phyloP scores from a whole-genome alignment of 352 stramenopile genomes.

The Globisporangium irregulare region DNA sequence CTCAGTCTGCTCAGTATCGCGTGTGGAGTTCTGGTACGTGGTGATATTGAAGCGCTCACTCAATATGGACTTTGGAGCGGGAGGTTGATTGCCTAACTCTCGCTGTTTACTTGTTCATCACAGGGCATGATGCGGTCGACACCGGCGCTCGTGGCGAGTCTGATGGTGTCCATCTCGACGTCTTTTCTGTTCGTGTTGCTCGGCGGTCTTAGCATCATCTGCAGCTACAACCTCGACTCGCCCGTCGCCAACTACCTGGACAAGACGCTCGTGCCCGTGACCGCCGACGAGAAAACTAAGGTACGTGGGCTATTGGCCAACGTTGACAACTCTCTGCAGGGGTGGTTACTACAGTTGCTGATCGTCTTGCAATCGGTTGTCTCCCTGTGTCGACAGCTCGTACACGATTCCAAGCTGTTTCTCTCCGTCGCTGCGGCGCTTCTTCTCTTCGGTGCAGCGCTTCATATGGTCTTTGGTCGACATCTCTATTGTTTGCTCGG shows the following conservation, averaged over 20 bases:
- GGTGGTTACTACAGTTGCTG: not conserved
- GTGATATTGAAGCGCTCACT: not conserved
- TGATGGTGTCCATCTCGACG: conserved; percentile 49
- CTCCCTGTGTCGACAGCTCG: conserved; percentile 26
- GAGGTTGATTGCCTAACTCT: not conserved
- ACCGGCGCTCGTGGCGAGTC: conserved; percentile 42
- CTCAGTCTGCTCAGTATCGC: conserved; percentile 39
- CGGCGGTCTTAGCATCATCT: conserved; percentile 59
- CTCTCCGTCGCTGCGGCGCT: conserved; percentile 33
- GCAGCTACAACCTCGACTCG: conserved; percentile 34
- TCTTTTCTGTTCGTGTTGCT: conserved; percentile 49
- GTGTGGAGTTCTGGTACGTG: conserved; percentile 38
- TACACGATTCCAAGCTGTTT: conserved; percentile 35
- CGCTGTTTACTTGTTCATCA: not conserved
- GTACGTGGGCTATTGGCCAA: conserved; percentile 15
- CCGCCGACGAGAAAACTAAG: conserved; percentile 34
- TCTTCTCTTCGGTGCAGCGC: conserved; percentile 33
- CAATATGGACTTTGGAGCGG: not conserved
- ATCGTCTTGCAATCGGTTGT: not conserved
- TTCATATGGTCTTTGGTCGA: conserved; percentile 38
- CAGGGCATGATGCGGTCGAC: conserved; percentile 35
- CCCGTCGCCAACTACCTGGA: conserved; percentile 53
- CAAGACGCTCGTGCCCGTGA: conserved; percentile 34
- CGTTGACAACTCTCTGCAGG: too few relatives aligned
- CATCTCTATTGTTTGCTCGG: conserved; percentile 53